phyloP scores from a whole-genome alignment of 1,139 yeast genomes.

The Candida sanyaensis region DNA sequence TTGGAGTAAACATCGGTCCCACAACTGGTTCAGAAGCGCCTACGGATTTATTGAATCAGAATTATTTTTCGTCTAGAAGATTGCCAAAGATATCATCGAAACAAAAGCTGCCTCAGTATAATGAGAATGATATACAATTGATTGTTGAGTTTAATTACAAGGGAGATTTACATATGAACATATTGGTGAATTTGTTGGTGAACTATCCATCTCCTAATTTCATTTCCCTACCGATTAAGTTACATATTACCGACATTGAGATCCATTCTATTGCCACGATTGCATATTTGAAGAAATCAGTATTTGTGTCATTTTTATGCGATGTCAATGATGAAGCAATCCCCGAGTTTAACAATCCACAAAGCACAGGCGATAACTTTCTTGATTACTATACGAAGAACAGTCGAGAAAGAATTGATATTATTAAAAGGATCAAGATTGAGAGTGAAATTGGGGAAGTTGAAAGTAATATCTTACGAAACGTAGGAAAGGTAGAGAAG shows the following conservation, averaged over 20 bases:
- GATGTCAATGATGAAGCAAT: conserved; percentile 52
- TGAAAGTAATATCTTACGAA: conserved; percentile 63
- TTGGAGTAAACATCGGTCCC: conserved; percentile 13
- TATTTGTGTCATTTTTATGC: conserved; percentile 58
- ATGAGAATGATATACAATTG: conserved; percentile 69
- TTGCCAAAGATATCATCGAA: conserved; percentile 12
- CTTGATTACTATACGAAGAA: conserved; percentile 33
- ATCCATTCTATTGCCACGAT: conserved; percentile 79
- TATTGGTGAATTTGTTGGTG: conserved; percentile 74
- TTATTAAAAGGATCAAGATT: conserved; percentile 73
- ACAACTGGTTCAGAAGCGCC: conserved; percentile 34
- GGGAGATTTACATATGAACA: conserved; percentile 74
- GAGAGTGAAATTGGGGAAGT: conserved; percentile 91
- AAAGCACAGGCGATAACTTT: conserved; percentile 36
- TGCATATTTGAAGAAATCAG: conserved; percentile 59
- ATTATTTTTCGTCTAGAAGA: conserved; percentile 13
- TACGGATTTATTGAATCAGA: conserved; percentile 29
- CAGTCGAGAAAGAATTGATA: conserved; percentile 68
- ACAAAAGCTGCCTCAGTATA: conserved; percentile 18
- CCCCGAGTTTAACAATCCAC: conserved; percentile 24
- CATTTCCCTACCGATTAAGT: conserved; percentile 79
- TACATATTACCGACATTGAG: conserved; percentile 73
- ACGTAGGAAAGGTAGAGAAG: conserved; percentile 90
- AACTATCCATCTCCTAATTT: conserved; percentile 90
- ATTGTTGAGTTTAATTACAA: conserved; percentile 75